Evolutionary conservation across 177 flowering plant genomes (phyloP), one percentile per base, ranked within the genome.

Genomic region (Vitis hybrid): DNA sequence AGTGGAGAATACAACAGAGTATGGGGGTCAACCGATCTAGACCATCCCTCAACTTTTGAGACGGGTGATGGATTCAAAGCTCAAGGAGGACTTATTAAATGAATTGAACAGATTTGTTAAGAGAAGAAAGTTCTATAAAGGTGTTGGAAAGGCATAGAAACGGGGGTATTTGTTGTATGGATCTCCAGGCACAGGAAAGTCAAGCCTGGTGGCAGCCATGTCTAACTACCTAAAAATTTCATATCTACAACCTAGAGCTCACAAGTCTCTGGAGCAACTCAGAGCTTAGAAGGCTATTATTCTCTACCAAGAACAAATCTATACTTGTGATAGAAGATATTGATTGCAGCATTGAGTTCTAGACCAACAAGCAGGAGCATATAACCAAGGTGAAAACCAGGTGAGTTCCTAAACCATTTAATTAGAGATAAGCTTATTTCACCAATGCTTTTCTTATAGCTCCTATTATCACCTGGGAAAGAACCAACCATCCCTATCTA

Each of bases 151-250:
- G 74, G 81, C 86, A 0, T 83, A 84, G 86, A 83, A 83, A 16
- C 30, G 86, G 10, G 86, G 86, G 7, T 83, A 83, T 19, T 66
- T 83, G 81, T 50, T 83, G 70, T 80, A 80, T 46, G 86, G 86
- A 0, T 82, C 86, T 40, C 86, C 86, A 1, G 86, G 86, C 12
- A 83, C 86, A 2, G 86, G 86, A 1, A 83, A 83, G 62, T 83
- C 86, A 1, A 83, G 86, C 73, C 66, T 83, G 79, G 74, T 83
- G 18, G 86, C 86, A 0, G 86, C 86, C 35, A 81, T 83, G 75
- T 84, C 83, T 13, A 83, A 81, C 67, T 74, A 81, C 56, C 65
- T 83, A 27, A 30, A 83, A 81, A 64, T 83, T 83, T 60, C 84
- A 83, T 71, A 60, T 83, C 1, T 83, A 79, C 48, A 84, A 83